Evolutionary conservation across 2,329 filamentous ascomycete species (phyloP), one percentile per base, ranked within the genome.

Genomic region (Onygenales sp.): DNA sequence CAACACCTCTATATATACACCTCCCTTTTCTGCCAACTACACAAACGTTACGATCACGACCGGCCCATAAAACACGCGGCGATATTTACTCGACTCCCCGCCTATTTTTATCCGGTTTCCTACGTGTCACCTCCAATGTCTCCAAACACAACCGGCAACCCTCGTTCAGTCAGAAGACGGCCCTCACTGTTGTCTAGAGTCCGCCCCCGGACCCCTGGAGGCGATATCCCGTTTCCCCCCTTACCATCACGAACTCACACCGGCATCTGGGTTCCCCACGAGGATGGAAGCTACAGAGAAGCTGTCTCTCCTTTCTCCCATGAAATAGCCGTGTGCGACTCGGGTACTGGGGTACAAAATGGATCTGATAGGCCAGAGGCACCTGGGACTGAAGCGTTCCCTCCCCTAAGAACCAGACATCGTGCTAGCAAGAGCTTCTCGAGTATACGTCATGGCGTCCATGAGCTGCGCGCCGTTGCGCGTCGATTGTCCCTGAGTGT

Each of bases 401-500:
- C 43, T 17, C 9, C 13, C n/a, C 21, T 44, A 2, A 46, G 17
- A n/a, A 41, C 46, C 41, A 57, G 43, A 42, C 56, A 54, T 31
- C 56, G 50, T 21, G 51, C 56, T 27, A 59, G 69, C 50, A 73
- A 70, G 60, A 73, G 70, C 55, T 72, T 74, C 58, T 73, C 71
- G 39, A 69, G 60, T 31, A 58, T 74, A 51, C 67, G 69, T 46
- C 69, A 73, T 55, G 67, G 69, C 2, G 68, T 73, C 55, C 65
- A 70, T 53, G 71, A 71, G 5, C 55, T 74, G 51, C 67, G 69
- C 36, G 69, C 70, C 7, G 62, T 72, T 27, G 68, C 69, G 11
- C 71, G 71, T 55, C 67, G 70, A 8, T 57, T 72, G 46, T 74
- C 71, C 4, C 64, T 73, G 27, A 69, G 65, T 11, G 58, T 73